These are phyloP conservation scores for Vickermania ingenoplastis DNA, from an alignment of 208 protist genomes.

Conservation along the genomic window DNA sequence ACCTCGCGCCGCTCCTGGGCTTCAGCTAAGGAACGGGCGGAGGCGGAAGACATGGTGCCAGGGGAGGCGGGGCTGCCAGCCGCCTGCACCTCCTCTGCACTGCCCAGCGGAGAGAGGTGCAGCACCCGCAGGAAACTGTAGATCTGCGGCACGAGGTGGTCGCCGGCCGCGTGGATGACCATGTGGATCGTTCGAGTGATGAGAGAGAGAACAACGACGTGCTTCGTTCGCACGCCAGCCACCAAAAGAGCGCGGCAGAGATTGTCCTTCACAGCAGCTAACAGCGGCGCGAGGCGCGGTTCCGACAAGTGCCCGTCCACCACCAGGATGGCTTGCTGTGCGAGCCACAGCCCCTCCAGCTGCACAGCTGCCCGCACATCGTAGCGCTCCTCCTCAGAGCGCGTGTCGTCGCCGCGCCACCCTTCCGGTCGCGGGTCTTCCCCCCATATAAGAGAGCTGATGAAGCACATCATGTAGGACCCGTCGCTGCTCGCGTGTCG, in stretches of 20 bases:
- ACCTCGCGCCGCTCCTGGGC: conserved; percentile 63
- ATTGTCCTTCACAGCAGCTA: conserved; percentile 49
- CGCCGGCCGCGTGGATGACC: conserved; percentile 31
- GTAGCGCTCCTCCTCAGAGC: conserved; percentile 2
- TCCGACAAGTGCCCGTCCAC: background rate
- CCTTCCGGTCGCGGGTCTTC: conserved; percentile 17
- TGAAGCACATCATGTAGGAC: conserved; percentile 21
- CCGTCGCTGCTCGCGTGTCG: background rate
- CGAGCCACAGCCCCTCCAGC: conserved; percentile 63
- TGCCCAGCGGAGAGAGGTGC: conserved; percentile 61
- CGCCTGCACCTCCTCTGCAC: conserved; percentile 20
- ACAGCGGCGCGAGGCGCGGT: conserved; percentile 12
- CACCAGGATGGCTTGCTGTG: conserved; percentile 15
- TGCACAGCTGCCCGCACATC: conserved; percentile 31
- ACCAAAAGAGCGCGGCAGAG: conserved; percentile 70
- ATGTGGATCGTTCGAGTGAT: conserved; percentile 75
- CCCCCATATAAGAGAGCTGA: conserved; percentile 38
- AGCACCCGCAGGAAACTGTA: conserved; percentile 75
- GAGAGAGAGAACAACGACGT: conserved; percentile 76
- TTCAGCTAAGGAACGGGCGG: conserved; percentile 20
- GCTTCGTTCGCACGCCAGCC: conserved; percentile 40
- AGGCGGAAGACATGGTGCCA: conserved; percentile 3
- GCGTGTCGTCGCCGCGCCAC: conserved; percentile 4
- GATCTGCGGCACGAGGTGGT: conserved; percentile 61
- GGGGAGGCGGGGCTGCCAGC: conserved; percentile 2